Evolutionary conservation across 106 monocot genomes (phyloP).

Genomic region (Phalaenopsis equestris): DNA sequence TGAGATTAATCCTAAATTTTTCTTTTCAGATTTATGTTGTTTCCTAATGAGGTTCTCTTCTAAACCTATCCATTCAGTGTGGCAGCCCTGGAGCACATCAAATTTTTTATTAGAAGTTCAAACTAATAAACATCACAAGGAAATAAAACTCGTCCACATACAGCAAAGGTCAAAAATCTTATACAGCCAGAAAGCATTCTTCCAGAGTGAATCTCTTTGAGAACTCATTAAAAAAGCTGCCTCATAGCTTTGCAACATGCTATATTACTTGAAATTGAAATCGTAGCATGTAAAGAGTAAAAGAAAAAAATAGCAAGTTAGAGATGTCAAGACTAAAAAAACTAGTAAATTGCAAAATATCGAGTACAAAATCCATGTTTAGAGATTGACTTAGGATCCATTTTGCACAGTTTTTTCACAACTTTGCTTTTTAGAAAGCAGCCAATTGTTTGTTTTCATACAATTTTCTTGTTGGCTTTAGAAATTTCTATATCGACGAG

Average conservation of each 20-base stretch:
- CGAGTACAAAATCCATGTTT: not conserved
- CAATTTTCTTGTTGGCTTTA: too few relatives aligned
- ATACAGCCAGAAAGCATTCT: not conserved
- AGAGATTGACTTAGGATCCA: not conserved
- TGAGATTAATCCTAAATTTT: not conserved
- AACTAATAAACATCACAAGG: not conserved
- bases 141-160: not conserved
- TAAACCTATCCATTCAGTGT: not conserved
- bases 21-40: not conserved
- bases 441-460: too few relatives aligned
- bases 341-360: too few relatives aligned
- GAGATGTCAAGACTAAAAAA: too few relatives aligned
- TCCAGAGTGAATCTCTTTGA: not conserved
- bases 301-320: too few relatives aligned
- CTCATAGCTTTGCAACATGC: too few relatives aligned
- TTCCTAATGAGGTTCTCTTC: not conserved
- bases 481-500: too few relatives aligned
- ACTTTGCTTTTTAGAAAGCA: too few relatives aligned
- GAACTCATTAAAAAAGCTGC: not conserved
- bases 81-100: not conserved
- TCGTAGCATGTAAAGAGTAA: too few relatives aligned
- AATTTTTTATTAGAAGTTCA: not conserved
- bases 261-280: too few relatives aligned
- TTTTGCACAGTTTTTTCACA: not conserved
- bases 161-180: not conserved